Percentiles rank a stretch among this genome's conserved stretches.
These are phyloP conservation scores for Coprinopsis strossmayeri DNA, from an alignment of 768 basidiomycete species.

Conservation along the genomic window DNA sequence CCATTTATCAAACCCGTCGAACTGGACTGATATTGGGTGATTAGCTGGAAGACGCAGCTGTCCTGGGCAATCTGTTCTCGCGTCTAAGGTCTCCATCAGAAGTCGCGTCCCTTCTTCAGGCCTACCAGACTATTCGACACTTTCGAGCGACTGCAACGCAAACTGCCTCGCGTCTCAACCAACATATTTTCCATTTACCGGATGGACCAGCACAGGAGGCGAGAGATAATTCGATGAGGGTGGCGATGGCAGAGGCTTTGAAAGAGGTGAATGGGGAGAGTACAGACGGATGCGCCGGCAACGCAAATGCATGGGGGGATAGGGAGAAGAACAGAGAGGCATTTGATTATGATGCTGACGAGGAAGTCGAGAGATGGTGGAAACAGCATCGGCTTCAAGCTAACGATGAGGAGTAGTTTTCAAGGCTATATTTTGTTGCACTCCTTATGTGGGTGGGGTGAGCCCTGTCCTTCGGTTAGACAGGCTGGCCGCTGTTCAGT, in stretches of 20 bases:
- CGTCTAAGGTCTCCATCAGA: constrained; percentile 34
- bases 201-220: constrained; percentile 51
- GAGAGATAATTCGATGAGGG: constrained; percentile 45
- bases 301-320: constrained; percentile 53
- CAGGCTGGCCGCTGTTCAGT: too few relatives aligned
- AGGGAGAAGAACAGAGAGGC: constrained; percentile 35
- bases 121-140: constrained; percentile 48
- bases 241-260: constrained; percentile 38
- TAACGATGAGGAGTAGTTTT: too few relatives aligned
- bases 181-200: constrained; percentile 47
- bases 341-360: constrained; percentile 53
- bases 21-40: background rate
- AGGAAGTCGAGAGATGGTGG: constrained; percentile 45
- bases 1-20: background rate
- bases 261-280: constrained; percentile 16
- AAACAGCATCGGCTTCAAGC: constrained; percentile 1
- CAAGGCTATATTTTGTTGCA: too few relatives aligned
- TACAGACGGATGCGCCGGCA: constrained; percentile 19
- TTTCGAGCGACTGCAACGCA: constrained; percentile 45
- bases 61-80: constrained; percentile 46
- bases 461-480: too few relatives aligned
- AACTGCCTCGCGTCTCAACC: constrained; percentile 41
- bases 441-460: too few relatives aligned
- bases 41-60: constrained; percentile 46
- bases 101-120: constrained; percentile 38